Percentiles rank a stretch among this genome's conserved stretches.
Evolutionary conservation across 1,284 basidiomycete genomes (phyloP).

Genomic region (Psilocybe mexicana): DNA sequence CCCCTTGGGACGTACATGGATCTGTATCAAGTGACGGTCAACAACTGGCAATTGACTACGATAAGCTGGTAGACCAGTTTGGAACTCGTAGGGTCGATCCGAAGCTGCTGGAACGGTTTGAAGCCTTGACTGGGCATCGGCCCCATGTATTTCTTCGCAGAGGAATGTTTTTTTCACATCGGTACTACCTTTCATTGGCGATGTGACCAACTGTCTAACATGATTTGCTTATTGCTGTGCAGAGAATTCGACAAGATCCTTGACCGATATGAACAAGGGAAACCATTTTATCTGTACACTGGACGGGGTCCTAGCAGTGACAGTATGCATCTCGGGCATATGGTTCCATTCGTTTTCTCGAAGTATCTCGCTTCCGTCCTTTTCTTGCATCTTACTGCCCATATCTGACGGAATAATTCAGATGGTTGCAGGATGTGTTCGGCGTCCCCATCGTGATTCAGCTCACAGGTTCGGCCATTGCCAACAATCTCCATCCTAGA

Average conservation of each 20-base stretch:
- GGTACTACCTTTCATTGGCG: conserved; percentile 46
- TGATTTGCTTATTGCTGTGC: conserved; percentile 3
- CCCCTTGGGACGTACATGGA: conserved; percentile 98
- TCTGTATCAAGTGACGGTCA: conserved; percentile 88
- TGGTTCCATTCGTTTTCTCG: conserved; percentile 97
- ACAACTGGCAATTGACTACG: conserved; percentile 92
- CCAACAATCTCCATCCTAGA: neutral
- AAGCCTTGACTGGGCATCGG: conserved; percentile 85
- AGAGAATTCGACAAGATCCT: conserved; percentile 95
- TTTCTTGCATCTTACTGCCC: neutral
- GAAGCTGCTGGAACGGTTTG: conserved; percentile 86
- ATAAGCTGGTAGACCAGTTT: conserved; percentile 94
- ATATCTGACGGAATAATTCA: conserved; percentile 30
- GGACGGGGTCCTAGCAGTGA: conserved; percentile 96
- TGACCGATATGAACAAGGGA: conserved; percentile 94
- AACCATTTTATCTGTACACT: conserved; percentile 98
- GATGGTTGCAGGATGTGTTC: conserved; percentile 97
- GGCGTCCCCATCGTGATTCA: conserved; percentile 94
- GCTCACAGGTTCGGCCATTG: conserved; percentile 66
- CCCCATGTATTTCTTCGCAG: conserved; percentile 92
- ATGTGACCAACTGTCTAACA: neutral
- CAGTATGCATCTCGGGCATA: conserved; percentile 97
- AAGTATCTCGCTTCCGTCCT: conserved; percentile 57
- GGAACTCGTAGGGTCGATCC: conserved; percentile 85
- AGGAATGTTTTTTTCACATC: conserved; percentile 98